Conservation (phyloP, 495 filamentous ascomycete genomes). For the Trichoderma gamsii region DNA sequence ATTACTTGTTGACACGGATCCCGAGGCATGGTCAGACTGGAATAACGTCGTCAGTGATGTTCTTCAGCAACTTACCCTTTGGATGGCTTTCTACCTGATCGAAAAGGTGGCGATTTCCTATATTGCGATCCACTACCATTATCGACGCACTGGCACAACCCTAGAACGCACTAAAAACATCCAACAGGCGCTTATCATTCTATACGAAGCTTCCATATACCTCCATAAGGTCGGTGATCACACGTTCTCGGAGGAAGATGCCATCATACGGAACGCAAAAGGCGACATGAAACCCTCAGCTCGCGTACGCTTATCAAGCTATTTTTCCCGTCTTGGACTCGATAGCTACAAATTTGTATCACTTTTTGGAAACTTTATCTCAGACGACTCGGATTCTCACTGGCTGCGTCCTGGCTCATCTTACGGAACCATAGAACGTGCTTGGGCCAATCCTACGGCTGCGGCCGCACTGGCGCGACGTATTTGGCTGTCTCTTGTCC, state of each 20-base stretch:
- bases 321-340: slow-evolving; percentile 24
- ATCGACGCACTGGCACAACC: slow-evolving; percentile 58
- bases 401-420: slow-evolving; percentile 26
- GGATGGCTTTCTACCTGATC: slow-evolving; percentile 46
- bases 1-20: slow-evolving; percentile 16
- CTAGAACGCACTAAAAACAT: slow-evolving; percentile 68
- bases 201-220: slow-evolving; percentile 64
- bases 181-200: slow-evolving; percentile 56
- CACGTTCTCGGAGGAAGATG: slow-evolving; percentile 25
- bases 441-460: slow-evolving; percentile 26
- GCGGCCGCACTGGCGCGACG: slow-evolving; percentile 44
- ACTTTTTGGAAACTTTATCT: slow-evolving; percentile 29
- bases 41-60: slow-evolving; percentile 22
- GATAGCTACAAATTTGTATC: slow-evolving; percentile 26
- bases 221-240: slow-evolving; percentile 26
- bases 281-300: slow-evolving; percentile 23
- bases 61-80: slow-evolving; percentile 24
- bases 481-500: slow-evolving; percentile 30
- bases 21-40: slow-evolving; percentile 14
- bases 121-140: slow-evolving; percentile 78
- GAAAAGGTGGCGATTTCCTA: slow-evolving; percentile 69
- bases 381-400: slow-evolving; percentile 22
- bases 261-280: slow-evolving; percentile 28
- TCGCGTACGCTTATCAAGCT: slow-evolving; percentile 23
- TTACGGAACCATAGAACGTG: slow-evolving; percentile 26